phyloP scores from a whole-genome alignment of 2,329 filamentous ascomycete genomes.

The Alternaria brassicicola region DNA sequence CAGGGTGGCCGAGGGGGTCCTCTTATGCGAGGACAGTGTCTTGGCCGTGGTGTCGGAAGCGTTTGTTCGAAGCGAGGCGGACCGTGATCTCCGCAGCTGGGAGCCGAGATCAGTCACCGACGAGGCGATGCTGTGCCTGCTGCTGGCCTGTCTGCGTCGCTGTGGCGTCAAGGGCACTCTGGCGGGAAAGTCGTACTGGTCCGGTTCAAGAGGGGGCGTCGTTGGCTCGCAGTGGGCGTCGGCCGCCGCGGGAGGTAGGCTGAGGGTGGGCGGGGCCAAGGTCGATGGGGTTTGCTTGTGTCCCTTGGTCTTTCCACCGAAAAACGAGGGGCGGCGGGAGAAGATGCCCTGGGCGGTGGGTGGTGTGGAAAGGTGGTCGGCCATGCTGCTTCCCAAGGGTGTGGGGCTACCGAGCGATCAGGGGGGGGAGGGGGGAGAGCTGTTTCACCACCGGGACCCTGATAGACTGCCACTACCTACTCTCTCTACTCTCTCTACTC shows the following conservation, averaged over 20 bases:
- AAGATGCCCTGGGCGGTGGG: constrained; percentile 30
- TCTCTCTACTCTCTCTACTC: not conserved
- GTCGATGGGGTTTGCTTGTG: constrained; percentile 13
- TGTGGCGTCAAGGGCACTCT: constrained; percentile 34
- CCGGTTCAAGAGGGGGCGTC: constrained; percentile 17
- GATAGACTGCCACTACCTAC: no score
- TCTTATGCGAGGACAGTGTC: constrained; percentile 43
- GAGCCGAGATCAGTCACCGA: constrained; percentile 48
- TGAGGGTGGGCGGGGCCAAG: constrained; percentile 10
- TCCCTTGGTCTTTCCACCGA: constrained; percentile 28
- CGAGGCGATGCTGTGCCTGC: constrained; percentile 43
- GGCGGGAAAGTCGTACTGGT: constrained; percentile 30
- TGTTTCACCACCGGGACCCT: constrained; percentile 15
- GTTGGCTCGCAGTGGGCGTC: constrained; percentile 4
- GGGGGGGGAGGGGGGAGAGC: no score
- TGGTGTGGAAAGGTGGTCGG: constrained; percentile 17
- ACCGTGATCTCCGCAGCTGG: constrained; percentile 48
- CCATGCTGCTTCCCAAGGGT: constrained; percentile 20
- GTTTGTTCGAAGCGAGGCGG: constrained; percentile 51
- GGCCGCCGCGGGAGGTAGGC: constrained; percentile 11
- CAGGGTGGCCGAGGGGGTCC: constrained; percentile 45
- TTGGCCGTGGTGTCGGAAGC: constrained; percentile 33
- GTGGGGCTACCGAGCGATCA: constrained; percentile 21
- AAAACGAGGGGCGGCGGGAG: constrained; percentile 42
- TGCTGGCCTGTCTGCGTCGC: constrained; percentile 33